phyloP scores from a whole-genome alignment of 768 basidiomycete genomes.

The Suillus brevipes region DNA sequence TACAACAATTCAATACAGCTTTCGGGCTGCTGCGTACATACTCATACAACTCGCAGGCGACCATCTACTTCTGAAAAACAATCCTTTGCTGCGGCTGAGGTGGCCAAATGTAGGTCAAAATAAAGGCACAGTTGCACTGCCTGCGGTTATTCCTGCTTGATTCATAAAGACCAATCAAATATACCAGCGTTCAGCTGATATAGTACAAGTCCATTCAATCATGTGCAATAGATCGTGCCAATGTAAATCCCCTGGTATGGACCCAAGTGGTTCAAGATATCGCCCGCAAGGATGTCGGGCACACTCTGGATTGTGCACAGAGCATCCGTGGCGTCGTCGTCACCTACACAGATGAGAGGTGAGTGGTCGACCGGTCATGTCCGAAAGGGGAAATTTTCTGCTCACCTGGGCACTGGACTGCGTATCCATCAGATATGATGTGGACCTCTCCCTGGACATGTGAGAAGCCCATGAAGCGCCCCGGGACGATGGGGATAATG shows the following conservation, averaged over 20 bases:
- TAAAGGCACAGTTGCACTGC: no score
- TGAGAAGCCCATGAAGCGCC: conserved; percentile 48
- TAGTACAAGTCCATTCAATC: conserved; percentile 8
- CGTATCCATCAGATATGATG: conserved; percentile 39
- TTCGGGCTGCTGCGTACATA: not conserved
- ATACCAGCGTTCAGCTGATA: not conserved
- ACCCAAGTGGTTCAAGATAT: conserved; percentile 59
- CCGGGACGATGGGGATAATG: conserved; percentile 58
- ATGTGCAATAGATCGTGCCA: conserved; percentile 47
- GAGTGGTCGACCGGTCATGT: not conserved
- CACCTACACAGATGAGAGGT: conserved; percentile 30
- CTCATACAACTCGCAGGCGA: not conserved
- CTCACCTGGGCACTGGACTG: conserved; percentile 43
- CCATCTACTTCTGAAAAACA: not conserved
- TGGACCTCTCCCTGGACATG: conserved; percentile 41
- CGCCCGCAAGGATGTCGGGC: conserved; percentile 49
- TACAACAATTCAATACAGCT: not conserved
- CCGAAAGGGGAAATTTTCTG: not conserved
- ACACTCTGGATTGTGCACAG: conserved; percentile 57
- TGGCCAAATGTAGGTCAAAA: not conserved
- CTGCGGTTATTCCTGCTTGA: not conserved
- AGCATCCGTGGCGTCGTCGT: conserved; percentile 55
- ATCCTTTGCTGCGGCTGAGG: not conserved
- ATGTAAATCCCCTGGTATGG: conserved; percentile 55
- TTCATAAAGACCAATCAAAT: not conserved